Evolutionary conservation across 2,329 filamentous ascomycete genomes (phyloP), one percentile per base, ranked within the genome.

Genomic region (Tolypocladium pustulatum): DNA sequence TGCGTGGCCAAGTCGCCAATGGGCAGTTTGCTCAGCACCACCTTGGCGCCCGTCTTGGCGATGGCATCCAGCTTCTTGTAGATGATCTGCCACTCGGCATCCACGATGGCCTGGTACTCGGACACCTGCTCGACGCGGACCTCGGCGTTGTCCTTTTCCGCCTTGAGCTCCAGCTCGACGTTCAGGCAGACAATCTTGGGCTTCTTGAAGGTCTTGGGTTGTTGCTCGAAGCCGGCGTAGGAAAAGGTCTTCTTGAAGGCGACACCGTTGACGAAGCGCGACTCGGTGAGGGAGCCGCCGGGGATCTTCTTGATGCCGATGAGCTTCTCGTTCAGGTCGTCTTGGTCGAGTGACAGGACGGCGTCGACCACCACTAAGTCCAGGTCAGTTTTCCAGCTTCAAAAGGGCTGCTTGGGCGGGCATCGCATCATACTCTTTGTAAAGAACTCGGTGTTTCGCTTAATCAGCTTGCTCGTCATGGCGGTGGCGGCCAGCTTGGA

Each of bases 171-270:
- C 62, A 99, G 82, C 77, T 99, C 94, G 66, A 99, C 94, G 73
- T 97, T 99, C 67, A 99, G 78, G 76, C 93, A 97, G 61, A 97
- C 90, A 66, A 99, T 96, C 81, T 95, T 96, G 61, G 94, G 94
- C 76, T 96, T 85, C 71, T 83, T 86, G 81, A 99, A 97, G 9
- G 84, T 87, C 78, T 99, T 99, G 65, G 94, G 94, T 78, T 99
- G 94, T 78, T 99, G 94, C 78, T 99, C 94, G 77, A 99, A 99
- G 71, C 94, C 94, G 67, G 94, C 94, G 72, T 99, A 99, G 56
- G 93, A 92, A 75, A 99, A 99, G 6, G 94, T 99, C 85, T 99
- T 99, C 81, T 97, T 97, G 82, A 99, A 99, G 40, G 94, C 93
- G 62, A 99, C 94, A 71, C 94, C 94, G 73, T 97, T 94, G 71